phyloP scores from a whole-genome alignment of 306 rosid species.

The Aeschynomene evenia region DNA sequence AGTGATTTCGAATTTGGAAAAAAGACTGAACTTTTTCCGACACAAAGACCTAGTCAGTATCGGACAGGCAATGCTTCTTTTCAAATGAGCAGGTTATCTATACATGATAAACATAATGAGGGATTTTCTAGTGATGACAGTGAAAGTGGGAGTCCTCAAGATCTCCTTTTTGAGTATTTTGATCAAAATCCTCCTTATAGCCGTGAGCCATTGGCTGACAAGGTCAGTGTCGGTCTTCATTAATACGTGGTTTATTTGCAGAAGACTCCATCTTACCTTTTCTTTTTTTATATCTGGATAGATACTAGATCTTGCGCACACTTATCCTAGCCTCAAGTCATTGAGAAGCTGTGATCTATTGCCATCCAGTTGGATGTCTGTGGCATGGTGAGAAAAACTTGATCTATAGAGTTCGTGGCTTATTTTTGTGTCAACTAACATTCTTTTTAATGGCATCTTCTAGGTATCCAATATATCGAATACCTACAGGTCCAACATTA shows the following conservation, averaged over 20 bases:
- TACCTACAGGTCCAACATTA: slow-evolving; percentile 85
- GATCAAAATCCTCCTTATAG: slow-evolving; percentile 75
- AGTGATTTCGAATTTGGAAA: slow-evolving; percentile 68
- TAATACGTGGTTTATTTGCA: slow-evolving; percentile 14
- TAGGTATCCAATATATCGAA: slow-evolving; percentile 96
- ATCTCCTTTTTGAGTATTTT: slow-evolving; percentile 69
- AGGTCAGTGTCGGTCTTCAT: slow-evolving; percentile 48
- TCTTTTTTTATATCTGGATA: slow-evolving; percentile 36
- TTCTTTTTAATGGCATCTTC: slow-evolving; percentile 33
- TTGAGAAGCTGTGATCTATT: slow-evolving; percentile 83
- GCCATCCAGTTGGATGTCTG: slow-evolving; percentile 87
- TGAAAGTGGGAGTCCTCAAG: slow-evolving; percentile 55
- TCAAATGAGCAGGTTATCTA: slow-evolving; percentile 46
- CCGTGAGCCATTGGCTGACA: slow-evolving; percentile 86
- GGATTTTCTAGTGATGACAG: slow-evolving; percentile 73
- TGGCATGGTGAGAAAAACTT: slow-evolving; percentile 68
- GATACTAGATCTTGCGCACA: slow-evolving; percentile 74
- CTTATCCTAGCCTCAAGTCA: slow-evolving; percentile 63
- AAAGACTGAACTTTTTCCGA: slow-evolving; percentile 23
- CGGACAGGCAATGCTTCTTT: slow-evolving; percentile 28
- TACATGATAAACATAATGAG: slow-evolving; percentile 46
- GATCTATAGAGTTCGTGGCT: slow-evolving; percentile 17
- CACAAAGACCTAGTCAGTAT: slow-evolving; percentile 40
- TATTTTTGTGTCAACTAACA: slow-evolving; percentile 27
- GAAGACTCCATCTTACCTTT: slow-evolving; percentile 29